phyloP scores from a whole-genome alignment of 208 protist species.

The Lotmaria passim region DNA sequence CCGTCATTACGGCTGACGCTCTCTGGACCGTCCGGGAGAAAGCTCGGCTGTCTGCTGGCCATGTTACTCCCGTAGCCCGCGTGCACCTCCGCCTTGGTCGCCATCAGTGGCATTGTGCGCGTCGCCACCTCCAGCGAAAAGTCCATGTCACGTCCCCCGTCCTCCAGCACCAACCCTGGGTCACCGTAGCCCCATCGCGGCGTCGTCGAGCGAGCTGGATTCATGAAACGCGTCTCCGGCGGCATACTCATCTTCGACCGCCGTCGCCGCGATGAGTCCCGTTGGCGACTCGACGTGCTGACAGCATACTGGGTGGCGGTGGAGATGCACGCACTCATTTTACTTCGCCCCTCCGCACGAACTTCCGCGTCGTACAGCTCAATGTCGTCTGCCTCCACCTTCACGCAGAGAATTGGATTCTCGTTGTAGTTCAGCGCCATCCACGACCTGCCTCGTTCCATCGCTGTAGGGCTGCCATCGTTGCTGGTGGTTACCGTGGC shows the following conservation, averaged over 20 bases:
- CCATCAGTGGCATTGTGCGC: conserved; percentile 26
- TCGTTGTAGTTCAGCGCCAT: conserved; percentile 14
- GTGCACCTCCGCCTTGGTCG: conserved; percentile 17
- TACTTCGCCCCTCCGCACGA: background rate
- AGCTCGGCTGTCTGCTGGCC: background rate
- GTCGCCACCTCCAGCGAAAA: conserved; percentile 26
- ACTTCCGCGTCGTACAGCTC: conserved; percentile 11
- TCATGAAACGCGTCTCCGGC: background rate
- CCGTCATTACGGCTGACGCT: background rate
- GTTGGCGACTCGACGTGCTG: background rate
- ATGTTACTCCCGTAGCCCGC: background rate
- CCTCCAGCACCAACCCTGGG: conserved; percentile 17
- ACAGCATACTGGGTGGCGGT: too few species aligned
- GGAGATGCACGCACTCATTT: background rate
- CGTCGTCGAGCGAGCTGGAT: background rate
- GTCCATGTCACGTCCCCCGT: conserved; percentile 26
- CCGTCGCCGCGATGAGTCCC: background rate
- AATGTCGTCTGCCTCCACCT: conserved; percentile 23
- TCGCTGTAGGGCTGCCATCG: background rate
- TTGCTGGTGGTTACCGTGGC: too few species aligned
- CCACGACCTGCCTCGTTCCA: background rate
- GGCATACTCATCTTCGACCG: background rate
- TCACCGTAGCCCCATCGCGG: conserved; percentile 30
- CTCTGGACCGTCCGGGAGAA: background rate
- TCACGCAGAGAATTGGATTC: conserved; percentile 11